Conservation (phyloP, 768 basidiomycete genomes). For the Tremella mesenterica region DNA sequence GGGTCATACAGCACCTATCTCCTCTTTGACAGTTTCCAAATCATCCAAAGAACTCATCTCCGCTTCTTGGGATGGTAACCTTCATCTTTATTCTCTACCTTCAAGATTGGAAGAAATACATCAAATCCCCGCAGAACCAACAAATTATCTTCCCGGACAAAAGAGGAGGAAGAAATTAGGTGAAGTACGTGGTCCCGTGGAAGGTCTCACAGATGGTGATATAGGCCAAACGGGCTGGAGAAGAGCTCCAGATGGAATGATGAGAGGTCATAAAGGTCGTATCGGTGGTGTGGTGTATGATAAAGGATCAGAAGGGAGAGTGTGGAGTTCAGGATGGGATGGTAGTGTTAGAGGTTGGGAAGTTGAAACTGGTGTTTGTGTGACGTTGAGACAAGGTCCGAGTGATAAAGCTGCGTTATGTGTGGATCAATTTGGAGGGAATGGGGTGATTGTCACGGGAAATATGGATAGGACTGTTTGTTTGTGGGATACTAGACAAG, state of each 20-base stretch:
- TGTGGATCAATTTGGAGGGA: constrained; percentile 43
- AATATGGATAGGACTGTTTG: constrained; percentile 47
- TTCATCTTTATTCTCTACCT: constrained; percentile 56
- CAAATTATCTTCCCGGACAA: constrained; percentile 36
- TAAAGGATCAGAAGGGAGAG: constrained; percentile 34
- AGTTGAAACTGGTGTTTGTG: constrained; percentile 54
- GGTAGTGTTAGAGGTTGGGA: constrained; percentile 88
- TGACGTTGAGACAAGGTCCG: constrained; percentile 45
- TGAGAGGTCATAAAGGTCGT: constrained; percentile 74
- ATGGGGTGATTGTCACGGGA: constrained; percentile 45
- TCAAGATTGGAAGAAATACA: constrained; percentile 53
- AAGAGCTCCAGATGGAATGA: constrained; percentile 57
- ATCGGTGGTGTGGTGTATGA: constrained; percentile 66
- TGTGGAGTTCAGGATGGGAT: constrained; percentile 67
- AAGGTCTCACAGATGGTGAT: constrained; percentile 24
- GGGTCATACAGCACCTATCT: constrained; percentile 72
- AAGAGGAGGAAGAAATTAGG: constrained; percentile 60
- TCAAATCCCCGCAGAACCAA: constrained; percentile 53
- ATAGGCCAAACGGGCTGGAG: constrained; percentile 40
- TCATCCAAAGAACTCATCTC: constrained; percentile 64
- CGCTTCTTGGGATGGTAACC: constrained; percentile 74
- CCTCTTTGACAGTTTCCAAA: constrained; percentile 56
- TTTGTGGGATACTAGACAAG: constrained; percentile 47
- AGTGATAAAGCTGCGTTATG: constrained; percentile 45
- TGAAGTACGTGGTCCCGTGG: constrained; percentile 48